These are phyloP conservation scores for Plectosphaerella plurivora DNA, from an alignment of 2,329 filamentous ascomycete species.

Conservation along the genomic window DNA sequence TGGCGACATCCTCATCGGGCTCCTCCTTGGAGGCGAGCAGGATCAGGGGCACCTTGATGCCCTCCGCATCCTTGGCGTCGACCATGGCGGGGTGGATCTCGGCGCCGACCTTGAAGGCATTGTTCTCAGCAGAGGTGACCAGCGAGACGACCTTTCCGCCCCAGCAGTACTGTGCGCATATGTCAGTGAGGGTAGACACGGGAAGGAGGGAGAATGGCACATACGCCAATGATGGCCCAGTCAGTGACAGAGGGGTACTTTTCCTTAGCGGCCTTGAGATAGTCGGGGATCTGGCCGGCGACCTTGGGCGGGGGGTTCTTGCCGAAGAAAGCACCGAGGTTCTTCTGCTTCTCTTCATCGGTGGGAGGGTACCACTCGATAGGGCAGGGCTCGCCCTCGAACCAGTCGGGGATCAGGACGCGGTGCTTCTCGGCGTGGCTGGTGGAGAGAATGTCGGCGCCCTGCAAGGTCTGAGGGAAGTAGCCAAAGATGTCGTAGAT, in stretches of 20 bases:
- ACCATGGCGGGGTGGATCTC: slow-evolving; percentile 60
- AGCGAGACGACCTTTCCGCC: slow-evolving; percentile 63
- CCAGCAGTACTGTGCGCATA: slow-evolving; percentile 58
- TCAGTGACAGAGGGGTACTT: slow-evolving; percentile 51
- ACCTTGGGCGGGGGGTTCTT: slow-evolving; percentile 43
- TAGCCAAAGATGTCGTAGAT: slow-evolving; percentile 68
- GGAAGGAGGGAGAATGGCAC: slow-evolving; percentile 15
- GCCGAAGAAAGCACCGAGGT: slow-evolving; percentile 53
- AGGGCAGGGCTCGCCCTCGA: slow-evolving; percentile 65
- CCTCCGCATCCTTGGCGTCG: slow-evolving; percentile 55
- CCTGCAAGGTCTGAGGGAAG: slow-evolving; percentile 66
- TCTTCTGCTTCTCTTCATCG: slow-evolving; percentile 59
- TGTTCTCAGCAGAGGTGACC: slow-evolving; percentile 41
- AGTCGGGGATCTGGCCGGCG: slow-evolving; percentile 46
- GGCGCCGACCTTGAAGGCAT: slow-evolving; percentile 51
- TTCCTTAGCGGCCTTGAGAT: slow-evolving; percentile 46
- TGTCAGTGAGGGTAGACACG: background rate
- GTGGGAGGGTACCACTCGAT: slow-evolving; percentile 60
- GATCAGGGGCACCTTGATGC: slow-evolving; percentile 56
- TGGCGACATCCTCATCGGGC: slow-evolving; percentile 46
- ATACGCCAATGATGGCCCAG: slow-evolving; percentile 58
- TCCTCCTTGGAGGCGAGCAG: slow-evolving; percentile 66
- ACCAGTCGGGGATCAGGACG: slow-evolving; percentile 91
- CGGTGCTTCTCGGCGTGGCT: slow-evolving; percentile 63
- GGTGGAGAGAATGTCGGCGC: slow-evolving; percentile 60